Percentiles rank a stretch among this genome's conserved stretches.
Conservation (phyloP, 257 asterid species). For the Solanum dulcamara region DNA sequence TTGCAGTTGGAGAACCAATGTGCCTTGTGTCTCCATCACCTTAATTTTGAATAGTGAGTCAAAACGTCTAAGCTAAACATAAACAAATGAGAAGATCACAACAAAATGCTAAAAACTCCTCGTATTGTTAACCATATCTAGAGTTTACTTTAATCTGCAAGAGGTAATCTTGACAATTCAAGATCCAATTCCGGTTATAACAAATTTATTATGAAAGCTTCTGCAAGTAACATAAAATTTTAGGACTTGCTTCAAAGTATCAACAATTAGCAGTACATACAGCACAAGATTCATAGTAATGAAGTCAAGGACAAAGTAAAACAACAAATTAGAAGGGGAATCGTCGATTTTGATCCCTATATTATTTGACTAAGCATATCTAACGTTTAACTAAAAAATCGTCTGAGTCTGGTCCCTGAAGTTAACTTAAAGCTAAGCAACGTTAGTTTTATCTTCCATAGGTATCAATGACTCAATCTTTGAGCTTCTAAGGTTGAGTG, state of each 20-base stretch:
- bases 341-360: neutral
- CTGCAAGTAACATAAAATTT: neutral
- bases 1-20: conserved; percentile 58
- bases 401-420: neutral
- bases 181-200: too few species aligned
- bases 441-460: neutral
- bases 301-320: neutral
- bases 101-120: neutral
- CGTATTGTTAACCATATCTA: neutral
- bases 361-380: neutral
- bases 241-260: neutral
- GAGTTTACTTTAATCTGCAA: neutral
- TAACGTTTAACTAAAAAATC: neutral
- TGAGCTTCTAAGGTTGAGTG: neutral
- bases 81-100: too few species aligned
- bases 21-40: conserved; percentile 82
- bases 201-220: neutral
- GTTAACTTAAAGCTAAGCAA: neutral
- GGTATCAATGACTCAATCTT: neutral
- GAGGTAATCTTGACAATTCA: too few species aligned
- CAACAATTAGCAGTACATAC: neutral
- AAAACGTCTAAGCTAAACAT: neutral
- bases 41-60: conserved; percentile 4
- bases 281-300: neutral
- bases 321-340: neutral